Evolutionary conservation across 2,329 filamentous ascomycete species (phyloP), one percentile per base, ranked within the genome.

Genomic region (Pestalotiopsis sp.): DNA sequence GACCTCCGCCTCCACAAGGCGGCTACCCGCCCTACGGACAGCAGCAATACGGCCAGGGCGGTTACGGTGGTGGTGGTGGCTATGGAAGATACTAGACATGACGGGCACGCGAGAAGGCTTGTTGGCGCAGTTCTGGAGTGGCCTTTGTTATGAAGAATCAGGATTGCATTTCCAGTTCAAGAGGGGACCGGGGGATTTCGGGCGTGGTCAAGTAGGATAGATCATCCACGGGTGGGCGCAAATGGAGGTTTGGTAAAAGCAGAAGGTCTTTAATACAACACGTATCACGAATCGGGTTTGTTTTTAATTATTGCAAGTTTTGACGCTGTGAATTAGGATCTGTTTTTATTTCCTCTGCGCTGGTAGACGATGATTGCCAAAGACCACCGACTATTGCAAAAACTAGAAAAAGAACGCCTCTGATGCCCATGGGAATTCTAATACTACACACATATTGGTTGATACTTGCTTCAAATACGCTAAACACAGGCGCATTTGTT

Each of bases 21-120:
- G 57, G 59, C 38, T 52, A 61, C 31, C 58, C 65, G 14, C 52
- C 52, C 4, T 45, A 52, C 61, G 38, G 38, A 27, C 38, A 49
- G 40, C 61, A 64, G 14, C 59, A 62, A 45, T 52, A 52, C 45
- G 56, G 56, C 56, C 23, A 57, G 14, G 41, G 41, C 17, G 41
- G 31, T 20, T 60, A 66, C 36, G 52, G 56, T 27, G 65, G 65
- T 13, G 65, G 65, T n/a, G 49, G 56, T 36, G 65, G 65, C n/a
- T 66, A 66, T 38, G 20, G 41, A 27, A 49, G 45, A 41, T 59
- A 66, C 23, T 66, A 27, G 61, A 45, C 13, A 20, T 36, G 36
- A 52, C n/a, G 40, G 4, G 4, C 17, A 49, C 6, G 20, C 45
- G n/a, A 20, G 5, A n/a, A 17, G 23, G n/a, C n/a, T 52, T 64